These are phyloP conservation scores for Apiotrichum mycotoxinovorans DNA, from an alignment of 1,284 basidiomycete species.

Conservation along the genomic window DNA sequence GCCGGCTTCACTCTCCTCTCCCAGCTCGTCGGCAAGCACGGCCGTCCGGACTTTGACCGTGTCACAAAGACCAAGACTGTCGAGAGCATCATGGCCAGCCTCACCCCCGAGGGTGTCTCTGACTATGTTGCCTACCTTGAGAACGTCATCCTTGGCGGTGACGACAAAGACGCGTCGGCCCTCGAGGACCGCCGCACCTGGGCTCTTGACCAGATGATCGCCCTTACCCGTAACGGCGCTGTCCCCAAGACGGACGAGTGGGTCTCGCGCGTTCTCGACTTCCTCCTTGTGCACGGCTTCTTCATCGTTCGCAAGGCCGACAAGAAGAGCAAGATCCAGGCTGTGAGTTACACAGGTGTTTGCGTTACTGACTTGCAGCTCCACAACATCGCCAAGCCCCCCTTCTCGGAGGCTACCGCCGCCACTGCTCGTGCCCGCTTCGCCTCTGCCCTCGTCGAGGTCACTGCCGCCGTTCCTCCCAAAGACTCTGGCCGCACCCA, in stretches of 20 bases:
- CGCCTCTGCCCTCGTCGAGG: slow-evolving; percentile 51
- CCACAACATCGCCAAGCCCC: slow-evolving; percentile 61
- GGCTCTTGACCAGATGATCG: slow-evolving; percentile 81
- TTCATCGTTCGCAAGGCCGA: slow-evolving; percentile 69
- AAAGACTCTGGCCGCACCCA: slow-evolving; percentile 42
- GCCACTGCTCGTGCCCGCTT: slow-evolving; percentile 35
- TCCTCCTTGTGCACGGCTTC: slow-evolving; percentile 77
- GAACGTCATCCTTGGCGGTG: slow-evolving; percentile 66
- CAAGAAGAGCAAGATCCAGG: slow-evolving; percentile 59
- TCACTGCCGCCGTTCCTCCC: slow-evolving; percentile 56
- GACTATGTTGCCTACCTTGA: slow-evolving; percentile 86
- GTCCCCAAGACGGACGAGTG: slow-evolving; percentile 79
- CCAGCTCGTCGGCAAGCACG: slow-evolving; percentile 80
- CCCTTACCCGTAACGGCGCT: slow-evolving; percentile 71
- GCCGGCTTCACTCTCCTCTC: slow-evolving; percentile 80
- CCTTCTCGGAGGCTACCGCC: slow-evolving; percentile 68
- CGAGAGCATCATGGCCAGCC: slow-evolving; percentile 83
- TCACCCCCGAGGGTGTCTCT: slow-evolving; percentile 87
- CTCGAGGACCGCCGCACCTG: slow-evolving; percentile 52
- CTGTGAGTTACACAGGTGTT: slow-evolving; percentile 50
- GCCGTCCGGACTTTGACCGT: slow-evolving; percentile 83
- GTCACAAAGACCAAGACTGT: slow-evolving; percentile 91
- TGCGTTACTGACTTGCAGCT: slow-evolving; percentile 54
- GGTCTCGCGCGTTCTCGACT: slow-evolving; percentile 71
- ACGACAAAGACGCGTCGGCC: slow-evolving; percentile 37